Conservation (phyloP, 176 grass and related monocot genomes). For the Areca catechu region DNA sequence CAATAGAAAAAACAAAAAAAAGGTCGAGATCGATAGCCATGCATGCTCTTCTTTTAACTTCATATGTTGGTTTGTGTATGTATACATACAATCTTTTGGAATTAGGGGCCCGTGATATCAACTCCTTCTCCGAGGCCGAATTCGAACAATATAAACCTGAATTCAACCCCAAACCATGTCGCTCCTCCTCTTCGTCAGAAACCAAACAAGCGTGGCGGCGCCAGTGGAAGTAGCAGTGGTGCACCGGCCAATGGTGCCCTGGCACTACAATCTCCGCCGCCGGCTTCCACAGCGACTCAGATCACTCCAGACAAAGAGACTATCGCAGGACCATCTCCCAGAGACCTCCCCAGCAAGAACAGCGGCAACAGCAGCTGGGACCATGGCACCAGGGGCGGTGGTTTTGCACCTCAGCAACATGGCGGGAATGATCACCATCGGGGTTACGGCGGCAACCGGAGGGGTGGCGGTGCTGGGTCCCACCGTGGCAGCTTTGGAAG, state of each 20-base stretch:
- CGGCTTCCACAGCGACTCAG: slow-evolving; percentile 10
- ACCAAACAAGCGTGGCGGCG: background rate
- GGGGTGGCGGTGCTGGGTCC: slow-evolving; percentile 11
- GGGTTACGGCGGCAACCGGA: slow-evolving; percentile 1
- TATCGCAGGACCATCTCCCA: slow-evolving; percentile 25
- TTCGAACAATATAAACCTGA: slow-evolving; percentile 4
- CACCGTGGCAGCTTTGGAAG: background rate
- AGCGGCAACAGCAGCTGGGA: slow-evolving; percentile 20
- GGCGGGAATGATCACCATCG: slow-evolving; percentile 23
- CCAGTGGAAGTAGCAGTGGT: too few species aligned
- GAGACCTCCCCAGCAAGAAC: slow-evolving; percentile 21
- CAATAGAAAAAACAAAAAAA: background rate
- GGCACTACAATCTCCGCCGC: background rate
- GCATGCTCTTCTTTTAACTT: slow-evolving; percentile 13
- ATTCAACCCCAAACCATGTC: background rate
- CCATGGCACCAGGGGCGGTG: slow-evolving; percentile 5
- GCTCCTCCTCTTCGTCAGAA: slow-evolving; percentile 7
- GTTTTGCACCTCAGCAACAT: slow-evolving; percentile 18
- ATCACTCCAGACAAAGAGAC: slow-evolving; percentile 17
- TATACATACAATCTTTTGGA: background rate
- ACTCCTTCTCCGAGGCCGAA: slow-evolving; percentile 1
- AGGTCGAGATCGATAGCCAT: slow-evolving; percentile 11
- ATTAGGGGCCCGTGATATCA: slow-evolving; percentile 3
- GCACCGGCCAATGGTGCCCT: background rate
- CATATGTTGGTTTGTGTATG: slow-evolving; percentile 6